These are phyloP conservation scores for Debaryomyces hansenii DNA, from an alignment of 805 yeast genomes.

Conservation along the genomic window DNA sequence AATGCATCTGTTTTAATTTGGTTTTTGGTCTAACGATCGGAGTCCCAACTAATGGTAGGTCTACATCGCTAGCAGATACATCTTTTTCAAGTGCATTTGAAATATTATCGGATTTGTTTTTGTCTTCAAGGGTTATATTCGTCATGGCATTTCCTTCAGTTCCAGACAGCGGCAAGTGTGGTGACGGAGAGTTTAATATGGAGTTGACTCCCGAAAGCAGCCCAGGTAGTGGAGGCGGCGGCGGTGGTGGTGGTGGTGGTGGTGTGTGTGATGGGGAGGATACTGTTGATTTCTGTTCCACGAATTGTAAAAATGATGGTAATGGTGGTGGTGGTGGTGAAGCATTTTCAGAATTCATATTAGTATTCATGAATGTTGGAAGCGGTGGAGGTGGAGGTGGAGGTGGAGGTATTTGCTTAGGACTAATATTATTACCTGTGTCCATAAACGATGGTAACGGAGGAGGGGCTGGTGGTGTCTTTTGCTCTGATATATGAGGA, in stretches of 20 bases:
- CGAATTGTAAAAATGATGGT: conserved; percentile 6
- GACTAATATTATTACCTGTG: not conserved
- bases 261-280: conserved; percentile 11
- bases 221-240: not conserved
- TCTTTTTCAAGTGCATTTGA: not conserved
- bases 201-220: not conserved
- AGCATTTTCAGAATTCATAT: conserved; percentile 1
- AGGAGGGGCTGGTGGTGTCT: conserved; percentile 13
- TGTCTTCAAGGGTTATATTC: not conserved
- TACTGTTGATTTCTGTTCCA: not conserved
- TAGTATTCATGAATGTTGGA: conserved; percentile 9
- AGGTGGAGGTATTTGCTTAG: conserved; percentile 5
- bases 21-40: conserved; percentile 55
- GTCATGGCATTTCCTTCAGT: not conserved
- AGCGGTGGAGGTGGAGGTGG: conserved; percentile 20
- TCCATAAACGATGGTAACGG: conserved; percentile 11
- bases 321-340: conserved; percentile 19
- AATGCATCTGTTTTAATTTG: conserved; percentile 90
- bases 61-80: not conserved
- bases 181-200: not conserved
- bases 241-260: conserved; percentile 18
- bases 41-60: not conserved
- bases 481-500: not conserved
- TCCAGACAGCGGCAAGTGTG: not conserved
- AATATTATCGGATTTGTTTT: not conserved